Evolutionary conservation across 495 filamentous ascomycete species (phyloP), one percentile per base, ranked within the genome.

Genomic region (Diplogelasinospora grovesii): DNA sequence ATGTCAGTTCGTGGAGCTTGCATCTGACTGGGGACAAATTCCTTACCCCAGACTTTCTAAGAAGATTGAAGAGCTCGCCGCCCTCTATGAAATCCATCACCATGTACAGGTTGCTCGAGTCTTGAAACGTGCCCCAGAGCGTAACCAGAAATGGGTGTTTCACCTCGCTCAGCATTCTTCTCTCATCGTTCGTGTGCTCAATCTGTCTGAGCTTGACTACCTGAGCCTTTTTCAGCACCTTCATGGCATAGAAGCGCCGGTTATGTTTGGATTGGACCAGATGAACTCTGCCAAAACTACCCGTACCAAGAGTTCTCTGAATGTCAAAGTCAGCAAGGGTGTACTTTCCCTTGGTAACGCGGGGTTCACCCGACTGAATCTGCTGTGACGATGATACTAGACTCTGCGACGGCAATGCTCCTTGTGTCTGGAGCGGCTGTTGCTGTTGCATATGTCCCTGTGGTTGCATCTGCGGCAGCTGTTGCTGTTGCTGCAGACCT

Each of bases 31-130:
- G n/a, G n/a, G n/a, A n/a, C n/a, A n/a, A 5, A 5, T n/a, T 20
- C 70, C 83, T 66, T 70, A 96, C 92, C 73, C 95, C 93, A 25
- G 90, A 96, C 65, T 96, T 96, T 42, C 93, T 78, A 41, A 98
- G 69, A 50, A 97, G 60, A 54, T 89, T 96, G 63, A 98, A 98
- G 36, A 98, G 70, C 69, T 98, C 93, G 41, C 92, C 92, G 50
- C 92, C 92, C 63, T 98, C 93, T n/a, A 98, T 86, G 68, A 98
- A 98, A 56, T 97, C 92, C 92, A 98, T 97, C 49, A 98, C 92
- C 92, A 98, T 97, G 71, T 98, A 98, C 15, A 98, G 68, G 57
- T 98, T 97, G 60, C 81, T 83, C 14, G 85, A 74, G 50, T 97
- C 93, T 60, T 97, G 89, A 61, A 95, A 98, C 13, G 92, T 98